phyloP scores from a whole-genome alignment of 2,329 filamentous ascomycete genomes.

The Botrytis fabae region DNA sequence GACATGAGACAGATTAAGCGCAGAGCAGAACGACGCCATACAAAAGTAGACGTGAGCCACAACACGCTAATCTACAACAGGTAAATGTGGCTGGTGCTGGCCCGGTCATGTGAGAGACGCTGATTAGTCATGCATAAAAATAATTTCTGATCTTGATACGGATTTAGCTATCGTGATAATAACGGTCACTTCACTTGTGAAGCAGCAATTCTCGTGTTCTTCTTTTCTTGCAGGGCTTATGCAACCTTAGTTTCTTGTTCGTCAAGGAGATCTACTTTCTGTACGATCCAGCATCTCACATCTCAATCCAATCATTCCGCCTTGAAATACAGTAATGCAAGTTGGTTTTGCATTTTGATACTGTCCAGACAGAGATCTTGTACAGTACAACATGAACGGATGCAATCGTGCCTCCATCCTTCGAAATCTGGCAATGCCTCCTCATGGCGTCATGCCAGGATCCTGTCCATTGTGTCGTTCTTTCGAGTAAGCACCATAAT shows the following conservation, averaged over 20 bases:
- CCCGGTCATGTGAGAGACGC: not conserved
- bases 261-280: not conserved
- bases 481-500: not conserved
- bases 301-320: not conserved
- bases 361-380: conserved; percentile 5
- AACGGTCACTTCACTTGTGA: not conserved
- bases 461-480: not conserved
- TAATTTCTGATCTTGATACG: not conserved
- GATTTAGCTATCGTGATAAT: too few relatives aligned
- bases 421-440: conserved; percentile 35
- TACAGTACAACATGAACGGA: conserved; percentile 35
- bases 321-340: conserved; percentile 12
- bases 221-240: not conserved
- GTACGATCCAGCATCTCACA: not conserved
- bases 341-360: conserved; percentile 3
- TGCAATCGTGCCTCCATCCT: conserved; percentile 38
- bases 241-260: not conserved
- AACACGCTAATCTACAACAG: not conserved
- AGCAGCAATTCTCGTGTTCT: not conserved
- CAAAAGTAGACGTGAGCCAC: not conserved
- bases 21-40: not conserved
- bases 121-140: conserved; percentile 9
- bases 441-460: conserved; percentile 20
- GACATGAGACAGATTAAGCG: conserved; percentile 11
- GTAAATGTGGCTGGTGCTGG: not conserved